Evolutionary conservation across 306 rosid species (phyloP).

Genomic region (Cucurbita argyrosperma): DNA sequence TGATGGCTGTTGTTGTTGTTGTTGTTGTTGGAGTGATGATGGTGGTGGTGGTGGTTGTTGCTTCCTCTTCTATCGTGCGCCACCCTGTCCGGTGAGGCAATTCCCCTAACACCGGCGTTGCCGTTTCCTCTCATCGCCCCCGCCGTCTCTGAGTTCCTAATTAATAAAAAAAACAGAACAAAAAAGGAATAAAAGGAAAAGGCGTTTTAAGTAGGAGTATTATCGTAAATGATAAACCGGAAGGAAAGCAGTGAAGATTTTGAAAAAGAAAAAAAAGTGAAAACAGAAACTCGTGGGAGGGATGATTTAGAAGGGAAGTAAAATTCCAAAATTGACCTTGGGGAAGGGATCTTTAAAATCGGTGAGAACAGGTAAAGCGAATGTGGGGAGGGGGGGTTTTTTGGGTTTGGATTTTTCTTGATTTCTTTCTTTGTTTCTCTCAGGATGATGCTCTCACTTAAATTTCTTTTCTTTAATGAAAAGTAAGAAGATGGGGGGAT

Average conservation of each 20-base stretch:
- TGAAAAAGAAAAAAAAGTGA: neutral
- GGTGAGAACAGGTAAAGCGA: constrained; percentile 8
- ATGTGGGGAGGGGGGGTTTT: constrained; percentile 24
- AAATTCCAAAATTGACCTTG: constrained; percentile 59
- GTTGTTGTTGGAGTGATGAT: neutral
- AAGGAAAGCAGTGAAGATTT: neutral
- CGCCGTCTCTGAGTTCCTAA: constrained; percentile 65
- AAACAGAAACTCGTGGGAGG: neutral
- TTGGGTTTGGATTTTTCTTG: constrained; percentile 20
- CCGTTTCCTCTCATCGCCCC: constrained; percentile 69
- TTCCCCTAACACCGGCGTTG: constrained; percentile 67
- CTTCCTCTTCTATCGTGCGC: constrained; percentile 74
- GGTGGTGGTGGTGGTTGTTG: constrained; percentile 15
- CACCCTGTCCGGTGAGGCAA: constrained; percentile 73
- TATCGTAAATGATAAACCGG: constrained; percentile 2
- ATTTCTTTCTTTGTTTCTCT: constrained; percentile 4
- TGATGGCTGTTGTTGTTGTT: constrained; percentile 16
- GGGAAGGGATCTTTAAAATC: constrained; percentile 17
- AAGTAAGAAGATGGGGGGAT: neutral
- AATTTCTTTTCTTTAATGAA: constrained; percentile 12
- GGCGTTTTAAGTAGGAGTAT: neutral
- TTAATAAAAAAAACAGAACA: neutral
- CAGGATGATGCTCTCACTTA: constrained; percentile 6
- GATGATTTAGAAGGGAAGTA: neutral
- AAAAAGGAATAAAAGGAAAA: neutral